Evolutionary conservation across 176 grass and related monocot species (phyloP), one percentile per base, ranked within the genome.

Genomic region (Bonia amplexicaulis): DNA sequence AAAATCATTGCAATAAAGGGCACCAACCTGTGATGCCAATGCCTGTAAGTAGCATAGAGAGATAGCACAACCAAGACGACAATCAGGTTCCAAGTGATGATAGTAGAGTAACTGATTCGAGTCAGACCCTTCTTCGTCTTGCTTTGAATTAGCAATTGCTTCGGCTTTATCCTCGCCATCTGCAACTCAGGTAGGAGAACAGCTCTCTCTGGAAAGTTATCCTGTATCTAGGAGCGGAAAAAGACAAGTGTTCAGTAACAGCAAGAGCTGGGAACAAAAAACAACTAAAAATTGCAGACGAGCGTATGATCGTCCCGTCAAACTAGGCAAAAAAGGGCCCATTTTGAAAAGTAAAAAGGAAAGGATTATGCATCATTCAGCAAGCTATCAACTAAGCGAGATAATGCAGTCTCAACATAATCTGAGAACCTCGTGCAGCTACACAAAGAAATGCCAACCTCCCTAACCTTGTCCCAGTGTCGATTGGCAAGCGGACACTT

Each of bases 91-190:
- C 90, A 89, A 51, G 87, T 79, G 54, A 94, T 35, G 64, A 94
- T 88, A 49, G 73, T 85, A n/a, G 87, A 89, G 75, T 91, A 79
- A 62, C 90, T 94, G 82, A 90, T 81, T 68, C 87, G 87, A 65
- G 87, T 85, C 17, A 90, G 92, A 9, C 40, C 82, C 66, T 92
- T 94, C 89, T 94, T 94, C 12, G 82, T 80, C 75, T 94, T 94
- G 83, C 92, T 94, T 80, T 90, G 92, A 52, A 94, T 89, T 76
- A 94, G 82, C 67, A 94, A 69, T 69, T 94, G 92, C 76, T 92
- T 91, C 0, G 92, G 92, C 67, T 94, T 94, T 85, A 94, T 92
- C 73, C 92, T 92, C 54, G 85, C 90, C 92, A 94, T 94, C 73
- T 67, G 67, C 37, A 42, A 59, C 47, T 78, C 15, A 69, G 58